These are phyloP conservation scores for Trebouxiophyceae sp. DNA, from an alignment of 163 green algal species.

Conservation along the genomic window DNA sequence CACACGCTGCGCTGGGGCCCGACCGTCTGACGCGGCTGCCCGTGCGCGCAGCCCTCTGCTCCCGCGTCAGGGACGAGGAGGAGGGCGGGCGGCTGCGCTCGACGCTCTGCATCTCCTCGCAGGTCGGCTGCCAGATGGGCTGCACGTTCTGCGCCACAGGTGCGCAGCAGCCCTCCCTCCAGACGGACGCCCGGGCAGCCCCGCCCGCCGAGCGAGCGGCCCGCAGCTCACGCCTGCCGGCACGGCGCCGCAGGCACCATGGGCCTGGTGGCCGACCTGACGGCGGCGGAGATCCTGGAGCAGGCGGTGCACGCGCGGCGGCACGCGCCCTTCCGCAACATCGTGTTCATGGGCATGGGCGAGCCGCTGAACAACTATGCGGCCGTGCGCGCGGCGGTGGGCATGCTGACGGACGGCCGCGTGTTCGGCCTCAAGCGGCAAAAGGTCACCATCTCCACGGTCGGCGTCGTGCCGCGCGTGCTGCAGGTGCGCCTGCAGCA, in stretches of 20 bases:
- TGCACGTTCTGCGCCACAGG: conserved; percentile 96
- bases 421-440: conserved; percentile 64
- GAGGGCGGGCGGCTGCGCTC: conserved; percentile 35
- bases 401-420: conserved; percentile 57
- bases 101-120: conserved; percentile 89
- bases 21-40: too few species aligned
- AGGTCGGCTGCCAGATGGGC: conserved; percentile 93
- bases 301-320: conserved; percentile 83
- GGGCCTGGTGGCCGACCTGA: conserved; percentile 78
- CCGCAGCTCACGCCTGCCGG: too few species aligned
- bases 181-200: too few species aligned
- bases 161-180: too few species aligned
- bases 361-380: conserved; percentile 96
- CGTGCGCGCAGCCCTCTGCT: too few species aligned
- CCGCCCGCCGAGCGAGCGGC: too few species aligned
- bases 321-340: conserved; percentile 70
- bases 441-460: conserved; percentile 88
- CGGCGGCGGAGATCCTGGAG: conserved; percentile 90
- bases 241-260: conserved; percentile 88
- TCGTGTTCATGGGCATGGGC: conserved; percentile 90
- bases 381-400: conserved; percentile 62
- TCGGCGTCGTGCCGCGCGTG: conserved; percentile 81
- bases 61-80: neutral
- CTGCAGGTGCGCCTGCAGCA: conserved; percentile 1
- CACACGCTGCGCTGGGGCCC: too few species aligned